Evolutionary conservation across 2,329 filamentous ascomycete genomes (phyloP).

Genomic region (Aspergillus luchuensis): DNA sequence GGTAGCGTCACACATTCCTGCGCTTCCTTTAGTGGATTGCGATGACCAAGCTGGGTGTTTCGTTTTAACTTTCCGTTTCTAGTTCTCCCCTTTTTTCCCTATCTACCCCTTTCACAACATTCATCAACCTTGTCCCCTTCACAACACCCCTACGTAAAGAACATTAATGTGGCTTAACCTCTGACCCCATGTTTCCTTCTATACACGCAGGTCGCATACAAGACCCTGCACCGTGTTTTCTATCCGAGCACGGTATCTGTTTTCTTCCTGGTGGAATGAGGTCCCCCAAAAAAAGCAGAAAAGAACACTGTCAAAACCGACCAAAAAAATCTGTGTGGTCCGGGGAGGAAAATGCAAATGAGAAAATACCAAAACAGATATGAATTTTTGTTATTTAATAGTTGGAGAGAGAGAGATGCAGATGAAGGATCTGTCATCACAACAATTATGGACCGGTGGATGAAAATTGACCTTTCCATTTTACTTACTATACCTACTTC

Average conservation of each 20-base stretch:
- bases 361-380: conserved; percentile 5
- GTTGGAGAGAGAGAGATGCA: conserved; percentile 14
- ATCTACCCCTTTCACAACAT: conserved; percentile 3
- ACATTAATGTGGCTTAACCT: conserved; percentile 27
- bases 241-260: conserved; percentile 6
- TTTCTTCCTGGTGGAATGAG: conserved; percentile 22
- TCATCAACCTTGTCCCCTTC: background rate
- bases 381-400: conserved; percentile 20
- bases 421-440: background rate
- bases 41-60: conserved; percentile 11
- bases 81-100: conserved; percentile 6
- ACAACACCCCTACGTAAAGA: conserved; percentile 14
- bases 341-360: conserved; percentile 1
- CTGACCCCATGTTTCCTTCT: conserved; percentile 13
- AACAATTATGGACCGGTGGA: conserved; percentile 15
- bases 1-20: conserved; percentile 12
- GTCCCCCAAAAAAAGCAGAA: conserved; percentile 17
- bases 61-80: conserved; percentile 7
- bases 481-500: conserved; percentile 12
- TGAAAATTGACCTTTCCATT: conserved; percentile 18
- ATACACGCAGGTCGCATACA: background rate
- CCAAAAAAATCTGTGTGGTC: conserved; percentile 8
- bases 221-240: background rate
- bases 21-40: conserved; percentile 5
- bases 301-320: conserved; percentile 13